These are phyloP conservation scores for Lodderomyces metapsilosis DNA, from an alignment of 1,139 yeast species.

Conservation along the genomic window DNA sequence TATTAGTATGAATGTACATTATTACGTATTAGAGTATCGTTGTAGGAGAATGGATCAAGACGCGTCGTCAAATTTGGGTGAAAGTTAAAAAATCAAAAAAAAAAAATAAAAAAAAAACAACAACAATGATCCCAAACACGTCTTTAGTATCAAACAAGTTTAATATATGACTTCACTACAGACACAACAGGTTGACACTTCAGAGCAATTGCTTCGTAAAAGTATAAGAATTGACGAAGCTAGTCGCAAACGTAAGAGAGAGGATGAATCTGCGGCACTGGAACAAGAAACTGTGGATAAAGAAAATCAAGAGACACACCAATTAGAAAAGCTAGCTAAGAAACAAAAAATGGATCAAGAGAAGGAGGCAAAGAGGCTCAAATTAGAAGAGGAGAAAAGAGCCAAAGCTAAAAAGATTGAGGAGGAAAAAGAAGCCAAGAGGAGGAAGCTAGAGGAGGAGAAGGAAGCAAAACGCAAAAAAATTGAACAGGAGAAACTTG, in stretches of 20 bases:
- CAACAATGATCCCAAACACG: neutral
- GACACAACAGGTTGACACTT: neutral
- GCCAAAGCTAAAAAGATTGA: constrained; percentile 3
- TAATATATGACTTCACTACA: neutral
- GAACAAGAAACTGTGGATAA: neutral
- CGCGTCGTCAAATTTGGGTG: neutral
- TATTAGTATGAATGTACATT: neutral
- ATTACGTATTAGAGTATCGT: no score
- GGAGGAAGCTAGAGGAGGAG: neutral
- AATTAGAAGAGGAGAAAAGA: neutral
- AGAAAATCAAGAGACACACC: neutral
- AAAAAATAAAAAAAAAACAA: neutral
- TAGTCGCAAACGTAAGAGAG: neutral
- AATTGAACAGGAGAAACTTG: constrained; percentile 6
- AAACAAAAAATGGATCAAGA: neutral
- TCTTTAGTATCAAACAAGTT: no score
- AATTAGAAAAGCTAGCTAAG: constrained; percentile 2
- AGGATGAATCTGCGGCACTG: neutral
- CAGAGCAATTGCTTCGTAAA: constrained; percentile 1
- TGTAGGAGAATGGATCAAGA: no score
- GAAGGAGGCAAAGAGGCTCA: constrained; percentile 1
- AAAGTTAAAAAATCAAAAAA: neutral
- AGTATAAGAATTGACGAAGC: neutral
- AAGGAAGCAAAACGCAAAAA: constrained; percentile 1
- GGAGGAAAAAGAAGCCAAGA: constrained; percentile 1